These are phyloP conservation scores for Thuja plicata DNA, from an alignment of 83 land plant species.

Conservation along the genomic window DNA sequence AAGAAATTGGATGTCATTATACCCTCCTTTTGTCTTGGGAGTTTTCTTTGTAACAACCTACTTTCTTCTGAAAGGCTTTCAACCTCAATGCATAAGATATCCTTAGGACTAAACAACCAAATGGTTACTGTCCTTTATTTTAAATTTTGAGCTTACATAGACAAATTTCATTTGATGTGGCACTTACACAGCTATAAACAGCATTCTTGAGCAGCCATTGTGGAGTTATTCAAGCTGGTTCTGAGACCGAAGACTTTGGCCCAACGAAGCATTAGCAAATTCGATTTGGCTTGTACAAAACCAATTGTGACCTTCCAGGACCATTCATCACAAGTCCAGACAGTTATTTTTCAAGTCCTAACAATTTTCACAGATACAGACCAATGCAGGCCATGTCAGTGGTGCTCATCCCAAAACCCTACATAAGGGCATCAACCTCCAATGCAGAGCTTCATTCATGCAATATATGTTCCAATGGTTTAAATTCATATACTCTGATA, in stretches of 20 bases:
- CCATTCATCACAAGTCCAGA: not conserved
- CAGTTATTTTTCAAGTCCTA: not conserved
- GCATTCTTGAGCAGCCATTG: not conserved
- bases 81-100: not conserved
- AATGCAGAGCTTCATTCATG: not conserved
- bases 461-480: not conserved
- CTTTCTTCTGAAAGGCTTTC: not conserved
- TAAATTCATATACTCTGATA: not conserved
- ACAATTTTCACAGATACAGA: not conserved
- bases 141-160: not conserved
- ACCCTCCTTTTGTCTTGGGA: not conserved
- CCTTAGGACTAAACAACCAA: too few species aligned
- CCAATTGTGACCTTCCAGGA: not conserved
- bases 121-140: not conserved
- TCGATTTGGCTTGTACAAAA: not conserved
- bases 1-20: not conserved
- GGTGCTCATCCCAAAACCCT: not conserved
- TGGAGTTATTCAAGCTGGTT: not conserved
- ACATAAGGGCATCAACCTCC: not conserved
- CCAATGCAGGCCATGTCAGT: not conserved
- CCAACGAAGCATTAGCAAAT: not conserved
- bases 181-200: not conserved
- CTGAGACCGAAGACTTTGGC: not conserved
- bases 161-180: too few species aligned
- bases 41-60: too few species aligned